Evolutionary conservation across 192 early-diverging fungal species (phyloP).

Genomic region (Coemansia umbellata): DNA sequence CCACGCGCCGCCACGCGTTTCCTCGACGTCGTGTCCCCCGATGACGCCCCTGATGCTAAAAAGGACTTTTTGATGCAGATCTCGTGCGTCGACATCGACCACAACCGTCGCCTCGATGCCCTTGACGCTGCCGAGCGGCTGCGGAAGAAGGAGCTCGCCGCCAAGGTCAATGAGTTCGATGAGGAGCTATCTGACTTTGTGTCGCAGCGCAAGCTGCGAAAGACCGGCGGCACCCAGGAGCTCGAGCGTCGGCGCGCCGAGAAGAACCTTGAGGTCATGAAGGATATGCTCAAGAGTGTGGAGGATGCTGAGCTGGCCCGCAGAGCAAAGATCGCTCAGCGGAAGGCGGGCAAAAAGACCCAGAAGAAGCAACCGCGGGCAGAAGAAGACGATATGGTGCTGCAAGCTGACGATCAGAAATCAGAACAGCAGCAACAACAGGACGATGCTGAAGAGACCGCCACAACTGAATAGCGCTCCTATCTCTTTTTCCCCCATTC

Average conservation of each 20-base stretch:
- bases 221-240: constrained; percentile 73
- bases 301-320: constrained; percentile 43
- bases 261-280: constrained; percentile 63
- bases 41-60: constrained; percentile 63
- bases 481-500: too few species aligned
- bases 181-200: constrained; percentile 69
- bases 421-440: background rate
- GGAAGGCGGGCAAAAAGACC: constrained; percentile 29
- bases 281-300: constrained; percentile 49
- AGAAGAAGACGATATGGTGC: background rate
- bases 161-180: constrained; percentile 74
- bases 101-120: constrained; percentile 60
- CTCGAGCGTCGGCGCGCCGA: constrained; percentile 65
- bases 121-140: constrained; percentile 62
- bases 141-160: constrained; percentile 62
- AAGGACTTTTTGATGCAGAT: constrained; percentile 68
- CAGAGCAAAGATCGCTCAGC: constrained; percentile 38
- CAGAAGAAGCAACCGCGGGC: background rate
- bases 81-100: constrained; percentile 62
- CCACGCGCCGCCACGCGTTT: constrained; percentile 28
- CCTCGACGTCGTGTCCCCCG: constrained; percentile 54
- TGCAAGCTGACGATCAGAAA: background rate
- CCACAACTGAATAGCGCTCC: too few species aligned
- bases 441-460: background rate
- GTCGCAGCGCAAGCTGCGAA: constrained; percentile 58